A percentile compares a stretch with the other conserved stretches of the same genome.
Conservation (phyloP, 441 rosid species). For the Gossypium gossypioides region DNA sequence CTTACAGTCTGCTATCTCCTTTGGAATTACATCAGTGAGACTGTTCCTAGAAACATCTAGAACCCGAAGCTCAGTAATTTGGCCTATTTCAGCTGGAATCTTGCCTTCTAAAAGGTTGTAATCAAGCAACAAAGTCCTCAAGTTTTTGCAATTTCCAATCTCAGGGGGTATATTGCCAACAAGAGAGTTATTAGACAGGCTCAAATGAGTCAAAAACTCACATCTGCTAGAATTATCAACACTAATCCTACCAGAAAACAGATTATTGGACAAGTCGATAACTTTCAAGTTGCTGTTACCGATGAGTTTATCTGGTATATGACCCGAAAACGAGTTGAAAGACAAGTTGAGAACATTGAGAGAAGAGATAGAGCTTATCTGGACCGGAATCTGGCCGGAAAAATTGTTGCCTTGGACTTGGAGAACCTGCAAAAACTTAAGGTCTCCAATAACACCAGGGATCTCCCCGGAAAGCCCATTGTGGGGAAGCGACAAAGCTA, state of each 20-base stretch:
- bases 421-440: constrained; percentile 36
- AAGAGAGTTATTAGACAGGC: constrained; percentile 46
- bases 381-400: constrained; percentile 37
- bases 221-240: constrained; percentile 27
- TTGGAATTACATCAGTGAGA: constrained; percentile 42
- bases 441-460: constrained; percentile 30
- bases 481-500: constrained; percentile 31
- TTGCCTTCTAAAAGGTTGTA: constrained; percentile 45
- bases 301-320: constrained; percentile 32
- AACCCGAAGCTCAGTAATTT: constrained; percentile 41
- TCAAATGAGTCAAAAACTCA: constrained; percentile 37
- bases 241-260: constrained; percentile 27
- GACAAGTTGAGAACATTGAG: constrained; percentile 47
- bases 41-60: constrained; percentile 63
- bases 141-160: constrained; percentile 41
- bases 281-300: constrained; percentile 31
- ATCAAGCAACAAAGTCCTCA: constrained; percentile 45
- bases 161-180: constrained; percentile 32
- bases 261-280: constrained; percentile 51
- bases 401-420: constrained; percentile 59
- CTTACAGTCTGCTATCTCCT: constrained; percentile 37
- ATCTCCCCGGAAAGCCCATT: constrained; percentile 42
- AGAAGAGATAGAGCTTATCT: constrained; percentile 29
- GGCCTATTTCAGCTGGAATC: constrained; percentile 50
- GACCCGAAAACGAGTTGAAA: constrained; percentile 37